Conservation (phyloP, 768 basidiomycete genomes). For the Tricholoma flavovirens region DNA sequence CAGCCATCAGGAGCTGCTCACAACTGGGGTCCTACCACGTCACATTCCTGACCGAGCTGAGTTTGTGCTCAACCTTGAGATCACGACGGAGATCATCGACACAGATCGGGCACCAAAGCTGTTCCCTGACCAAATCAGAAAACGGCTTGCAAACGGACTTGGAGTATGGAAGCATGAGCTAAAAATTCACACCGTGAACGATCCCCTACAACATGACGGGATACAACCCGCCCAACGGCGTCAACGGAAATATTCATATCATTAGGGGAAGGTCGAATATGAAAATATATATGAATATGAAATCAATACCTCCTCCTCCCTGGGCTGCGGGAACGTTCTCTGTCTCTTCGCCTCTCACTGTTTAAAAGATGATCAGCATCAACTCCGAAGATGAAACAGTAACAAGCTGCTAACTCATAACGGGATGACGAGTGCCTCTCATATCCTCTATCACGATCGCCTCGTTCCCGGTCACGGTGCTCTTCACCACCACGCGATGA, state of each 20-base stretch:
- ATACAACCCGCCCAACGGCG: neutral
- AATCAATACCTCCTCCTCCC: slow-evolving; percentile 55
- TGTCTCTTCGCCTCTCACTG: slow-evolving; percentile 66
- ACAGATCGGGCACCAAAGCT: neutral
- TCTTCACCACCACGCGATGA: slow-evolving; percentile 55
- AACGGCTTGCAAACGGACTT: neutral
- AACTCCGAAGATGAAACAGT: slow-evolving; percentile 22
- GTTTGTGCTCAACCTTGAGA: neutral
- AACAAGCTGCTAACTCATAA: slow-evolving; percentile 55
- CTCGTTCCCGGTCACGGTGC: slow-evolving; percentile 60
- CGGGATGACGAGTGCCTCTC: slow-evolving; percentile 66
- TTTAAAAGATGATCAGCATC: slow-evolving; percentile 22
- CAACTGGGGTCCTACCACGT: neutral
- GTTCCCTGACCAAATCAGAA: neutral
- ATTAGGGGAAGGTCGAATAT: neutral
- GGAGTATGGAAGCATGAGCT: neutral
- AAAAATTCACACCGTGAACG: neutral
- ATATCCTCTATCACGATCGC: slow-evolving; percentile 58
- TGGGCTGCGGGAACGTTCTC: slow-evolving; percentile 71
- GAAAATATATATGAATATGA: neutral
- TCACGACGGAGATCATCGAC: neutral
- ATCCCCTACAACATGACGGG: neutral
- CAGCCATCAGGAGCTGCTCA: slow-evolving; percentile 6
- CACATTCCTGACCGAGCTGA: neutral
- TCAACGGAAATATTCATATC: neutral